Conservation (phyloP, 75 land plant species). For the Adiantum capillusveneris region DNA sequence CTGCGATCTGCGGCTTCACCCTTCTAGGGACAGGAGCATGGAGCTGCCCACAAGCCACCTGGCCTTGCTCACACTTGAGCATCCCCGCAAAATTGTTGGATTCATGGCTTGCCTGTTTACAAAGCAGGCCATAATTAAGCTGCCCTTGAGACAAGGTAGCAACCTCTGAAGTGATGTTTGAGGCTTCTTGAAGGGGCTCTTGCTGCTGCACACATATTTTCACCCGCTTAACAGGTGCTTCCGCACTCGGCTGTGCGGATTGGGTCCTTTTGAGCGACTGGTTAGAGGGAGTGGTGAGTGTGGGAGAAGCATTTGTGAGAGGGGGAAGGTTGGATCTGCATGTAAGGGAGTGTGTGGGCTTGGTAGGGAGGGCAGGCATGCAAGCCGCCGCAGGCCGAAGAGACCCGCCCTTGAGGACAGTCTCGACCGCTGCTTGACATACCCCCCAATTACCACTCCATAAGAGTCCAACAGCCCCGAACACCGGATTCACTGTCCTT, state of each 20-base stretch:
- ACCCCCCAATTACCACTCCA: slow-evolving; percentile 78
- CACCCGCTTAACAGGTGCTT: no score
- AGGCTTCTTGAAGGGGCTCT: no score
- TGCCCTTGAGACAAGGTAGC: background rate
- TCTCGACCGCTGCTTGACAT: slow-evolving; percentile 83
- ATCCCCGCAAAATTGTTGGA: no score
- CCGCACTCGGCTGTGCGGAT: background rate
- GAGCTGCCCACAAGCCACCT: background rate
- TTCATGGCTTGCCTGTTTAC: no score
- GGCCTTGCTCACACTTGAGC: background rate
- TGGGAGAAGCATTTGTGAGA: background rate
- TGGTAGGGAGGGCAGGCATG: background rate
- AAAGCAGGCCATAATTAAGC: no score
- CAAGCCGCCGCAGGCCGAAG: slow-evolving; percentile 26
- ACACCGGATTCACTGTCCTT: slow-evolving; percentile 78
- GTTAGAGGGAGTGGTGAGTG: background rate
- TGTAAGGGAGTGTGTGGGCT: no score
- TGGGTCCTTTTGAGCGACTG: background rate
- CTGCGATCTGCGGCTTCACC: background rate
- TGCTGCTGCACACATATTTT: no score
- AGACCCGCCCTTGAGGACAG: slow-evolving; percentile 60
- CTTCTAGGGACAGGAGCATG: slow-evolving; percentile 4
- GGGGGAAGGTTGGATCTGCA: background rate
- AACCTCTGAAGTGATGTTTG: background rate
- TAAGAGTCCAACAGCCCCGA: slow-evolving; percentile 79